A percentile compares a stretch with the other conserved stretches of the same genome.
Conservation (phyloP, 345 rosid species). For the Hevea brasiliensis region DNA sequence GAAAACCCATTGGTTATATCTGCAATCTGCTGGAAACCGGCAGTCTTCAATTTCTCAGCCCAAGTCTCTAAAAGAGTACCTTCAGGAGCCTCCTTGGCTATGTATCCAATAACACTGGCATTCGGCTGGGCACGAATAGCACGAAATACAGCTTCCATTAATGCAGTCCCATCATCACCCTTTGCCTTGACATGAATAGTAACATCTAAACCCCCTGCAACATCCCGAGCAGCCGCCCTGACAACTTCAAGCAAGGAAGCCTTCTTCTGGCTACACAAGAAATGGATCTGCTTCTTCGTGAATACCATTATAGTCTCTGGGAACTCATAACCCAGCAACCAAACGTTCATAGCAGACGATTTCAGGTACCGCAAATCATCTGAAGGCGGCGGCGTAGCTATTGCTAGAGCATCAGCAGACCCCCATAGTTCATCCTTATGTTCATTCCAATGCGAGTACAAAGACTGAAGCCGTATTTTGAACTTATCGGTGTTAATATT, state of each 20-base stretch:
- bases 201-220: slow-evolving; percentile 57
- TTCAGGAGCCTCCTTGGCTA: slow-evolving; percentile 74
- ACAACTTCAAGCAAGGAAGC: slow-evolving; percentile 71
- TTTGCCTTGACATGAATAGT: slow-evolving; percentile 64
- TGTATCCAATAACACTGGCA: slow-evolving; percentile 60
- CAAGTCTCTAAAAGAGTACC: slow-evolving; percentile 80
- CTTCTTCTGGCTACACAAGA: slow-evolving; percentile 79
- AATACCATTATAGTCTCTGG: slow-evolving; percentile 95
- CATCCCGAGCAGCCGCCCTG: slow-evolving; percentile 53
- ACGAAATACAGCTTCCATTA: slow-evolving; percentile 62
- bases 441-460: slow-evolving; percentile 68
- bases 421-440: slow-evolving; percentile 66
- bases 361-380: slow-evolving; percentile 83
- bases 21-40: slow-evolving; percentile 47
- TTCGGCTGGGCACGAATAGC: slow-evolving; percentile 47
- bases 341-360: slow-evolving; percentile 81
- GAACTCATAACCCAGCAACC: slow-evolving; percentile 93
- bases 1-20: slow-evolving; percentile 73
- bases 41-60: slow-evolving; percentile 56
- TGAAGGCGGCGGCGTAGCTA: slow-evolving; percentile 83
- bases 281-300: slow-evolving; percentile 65
- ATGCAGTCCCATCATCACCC: slow-evolving; percentile 58
- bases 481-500: slow-evolving; percentile 58
- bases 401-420: slow-evolving; percentile 57
- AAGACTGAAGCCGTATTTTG: slow-evolving; percentile 54